A percentile compares a stretch with the other conserved stretches of the same genome.
phyloP scores from a whole-genome alignment of 306 rosid genomes.

The Dicorynia guianensis region DNA sequence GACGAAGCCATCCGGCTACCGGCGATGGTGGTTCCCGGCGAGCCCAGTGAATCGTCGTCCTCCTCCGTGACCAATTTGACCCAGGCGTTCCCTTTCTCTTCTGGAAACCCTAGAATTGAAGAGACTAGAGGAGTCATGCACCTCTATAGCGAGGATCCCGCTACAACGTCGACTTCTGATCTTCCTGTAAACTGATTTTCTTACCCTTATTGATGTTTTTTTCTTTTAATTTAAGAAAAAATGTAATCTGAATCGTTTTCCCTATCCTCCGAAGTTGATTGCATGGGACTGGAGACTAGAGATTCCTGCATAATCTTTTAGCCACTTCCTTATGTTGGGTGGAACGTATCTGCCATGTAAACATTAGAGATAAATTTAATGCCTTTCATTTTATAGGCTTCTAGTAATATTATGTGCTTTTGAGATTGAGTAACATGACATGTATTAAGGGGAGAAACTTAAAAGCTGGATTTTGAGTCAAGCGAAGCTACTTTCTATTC shows the following conservation, averaged over 20 bases:
- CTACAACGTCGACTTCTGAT: constrained; percentile 35
- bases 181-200: constrained; percentile 62
- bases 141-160: constrained; percentile 66
- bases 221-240: neutral
- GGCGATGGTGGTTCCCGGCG: constrained; percentile 40
- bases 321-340: too few species aligned
- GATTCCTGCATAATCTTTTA: neutral
- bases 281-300: neutral
- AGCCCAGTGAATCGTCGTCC: constrained; percentile 43
- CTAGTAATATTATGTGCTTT: too few species aligned
- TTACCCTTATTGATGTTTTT: neutral
- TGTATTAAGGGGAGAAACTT: neutral
- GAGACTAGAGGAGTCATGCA: constrained; percentile 92
- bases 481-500: neutral
- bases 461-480: neutral
- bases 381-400: too few species aligned
- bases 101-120: constrained; percentile 99
- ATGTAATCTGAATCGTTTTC: neutral
- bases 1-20: constrained; percentile 51
- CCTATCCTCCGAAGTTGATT: neutral
- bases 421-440: too few species aligned
- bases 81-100: constrained; percentile 81
- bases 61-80: constrained; percentile 58
- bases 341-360: too few species aligned
- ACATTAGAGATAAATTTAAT: too few species aligned